Percentiles rank a stretch among this genome's conserved stretches.
These are phyloP conservation scores for Tylopilus balloui DNA, from an alignment of 768 basidiomycete species.

Conservation along the genomic window DNA sequence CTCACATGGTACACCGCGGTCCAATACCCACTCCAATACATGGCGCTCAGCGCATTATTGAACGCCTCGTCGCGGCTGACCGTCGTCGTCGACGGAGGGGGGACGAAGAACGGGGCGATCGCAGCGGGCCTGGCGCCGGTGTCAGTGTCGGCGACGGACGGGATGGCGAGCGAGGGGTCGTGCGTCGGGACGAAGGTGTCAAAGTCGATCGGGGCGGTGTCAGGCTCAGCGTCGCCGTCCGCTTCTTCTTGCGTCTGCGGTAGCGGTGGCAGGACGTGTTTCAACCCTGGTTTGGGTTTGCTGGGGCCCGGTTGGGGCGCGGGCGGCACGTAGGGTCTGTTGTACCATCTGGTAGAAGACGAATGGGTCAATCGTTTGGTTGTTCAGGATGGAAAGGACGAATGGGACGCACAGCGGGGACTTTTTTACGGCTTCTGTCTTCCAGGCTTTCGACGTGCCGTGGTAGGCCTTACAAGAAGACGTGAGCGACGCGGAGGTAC, in stretches of 20 bases:
- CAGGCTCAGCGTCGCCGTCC: constrained; percentile 28
- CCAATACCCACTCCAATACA: constrained; percentile 90
- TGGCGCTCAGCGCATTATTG: constrained; percentile 65
- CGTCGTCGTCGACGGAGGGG: constrained; percentile 33
- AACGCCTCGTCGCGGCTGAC: constrained; percentile 74
- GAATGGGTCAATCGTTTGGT: not conserved
- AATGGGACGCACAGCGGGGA: constrained; percentile 59
- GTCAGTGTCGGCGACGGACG: constrained; percentile 20
- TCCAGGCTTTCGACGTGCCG: constrained; percentile 67
- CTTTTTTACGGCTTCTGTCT: constrained; percentile 61
- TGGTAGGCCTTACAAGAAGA: constrained; percentile 46
- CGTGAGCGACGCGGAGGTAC: not conserved
- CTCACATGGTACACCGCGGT: constrained; percentile 78
- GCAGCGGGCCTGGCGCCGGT: not conserved
- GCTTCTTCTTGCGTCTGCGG: not conserved
- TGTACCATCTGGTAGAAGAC: constrained; percentile 62
- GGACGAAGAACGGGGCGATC: constrained; percentile 25
- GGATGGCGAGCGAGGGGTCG: constrained; percentile 53
- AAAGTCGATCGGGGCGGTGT: constrained; percentile 66
- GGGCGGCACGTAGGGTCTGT: constrained; percentile 42
- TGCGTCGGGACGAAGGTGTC: constrained; percentile 66
- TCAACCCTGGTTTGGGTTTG: constrained; percentile 2
- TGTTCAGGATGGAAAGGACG: not conserved
- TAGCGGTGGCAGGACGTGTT: not conserved
- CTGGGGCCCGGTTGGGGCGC: constrained; percentile 10